A percentile compares a stretch with the other conserved stretches of the same genome.
These are phyloP conservation scores for Eucalyptus tenuipes DNA, from an alignment of 345 rosid genomes.

Conservation along the genomic window DNA sequence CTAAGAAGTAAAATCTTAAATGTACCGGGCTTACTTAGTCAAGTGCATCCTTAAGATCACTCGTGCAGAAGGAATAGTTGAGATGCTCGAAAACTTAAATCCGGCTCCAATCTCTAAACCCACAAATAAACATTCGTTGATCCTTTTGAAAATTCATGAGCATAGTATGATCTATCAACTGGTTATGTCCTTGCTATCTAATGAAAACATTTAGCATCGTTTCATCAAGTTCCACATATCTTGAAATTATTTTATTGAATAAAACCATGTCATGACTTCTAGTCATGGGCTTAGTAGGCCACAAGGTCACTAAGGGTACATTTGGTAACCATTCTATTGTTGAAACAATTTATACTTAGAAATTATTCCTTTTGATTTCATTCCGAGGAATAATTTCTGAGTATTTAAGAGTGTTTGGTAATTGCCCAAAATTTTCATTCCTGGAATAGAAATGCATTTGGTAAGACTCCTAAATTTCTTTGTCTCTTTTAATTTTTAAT, in stretches of 20 bases:
- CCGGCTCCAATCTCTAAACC: neutral
- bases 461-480: too few species aligned
- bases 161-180: neutral
- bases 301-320: rapidly evolving
- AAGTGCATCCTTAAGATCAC: neutral
- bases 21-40: neutral
- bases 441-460: rapidly evolving
- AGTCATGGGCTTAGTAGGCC: rapidly evolving
- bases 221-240: neutral
- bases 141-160: neutral
- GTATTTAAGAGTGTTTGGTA: rapidly evolving
- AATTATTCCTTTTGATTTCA: too few species aligned
- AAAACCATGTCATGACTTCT: neutral
- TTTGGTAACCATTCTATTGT: rapidly evolving
- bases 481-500: too few species aligned
- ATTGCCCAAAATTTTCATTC: rapidly evolving
- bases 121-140: neutral
- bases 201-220: neutral
- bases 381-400: rapidly evolving
- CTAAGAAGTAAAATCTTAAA: neutral
- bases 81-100: neutral
- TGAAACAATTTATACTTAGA: rapidly evolving
- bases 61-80: rapidly evolving
- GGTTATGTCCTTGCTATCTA: neutral
- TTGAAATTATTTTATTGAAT: neutral